A percentile compares a stretch with the other conserved stretches of the same genome.
Conservation (phyloP, 306 rosid species). For the Hylodesmum podocarpum region DNA sequence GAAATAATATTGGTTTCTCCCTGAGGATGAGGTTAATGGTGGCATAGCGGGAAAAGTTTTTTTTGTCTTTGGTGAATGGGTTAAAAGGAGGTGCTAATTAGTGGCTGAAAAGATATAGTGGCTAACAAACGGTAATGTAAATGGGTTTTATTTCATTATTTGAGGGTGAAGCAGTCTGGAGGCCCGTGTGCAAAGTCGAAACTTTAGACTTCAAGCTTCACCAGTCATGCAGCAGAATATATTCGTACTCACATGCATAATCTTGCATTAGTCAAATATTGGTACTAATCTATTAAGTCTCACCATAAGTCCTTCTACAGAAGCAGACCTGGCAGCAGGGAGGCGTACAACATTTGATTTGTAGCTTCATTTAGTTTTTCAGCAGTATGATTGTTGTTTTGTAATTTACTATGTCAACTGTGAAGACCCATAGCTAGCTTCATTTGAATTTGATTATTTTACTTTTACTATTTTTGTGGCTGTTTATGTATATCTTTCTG, state of each 20-base stretch:
- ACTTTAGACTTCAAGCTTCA: neutral
- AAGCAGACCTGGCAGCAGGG: neutral
- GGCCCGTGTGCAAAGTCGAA: neutral
- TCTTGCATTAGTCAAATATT: neutral
- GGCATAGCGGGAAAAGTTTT: neutral
- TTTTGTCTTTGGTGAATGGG: too few species aligned
- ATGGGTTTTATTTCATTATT: neutral
- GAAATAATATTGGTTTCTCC: neutral
- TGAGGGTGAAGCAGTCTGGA: neutral
- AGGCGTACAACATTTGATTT: neutral
- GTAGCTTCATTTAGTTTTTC: neutral
- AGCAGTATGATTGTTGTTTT: neutral
- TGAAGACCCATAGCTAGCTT: neutral
- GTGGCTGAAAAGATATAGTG: neutral
- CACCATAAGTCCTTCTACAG: neutral
- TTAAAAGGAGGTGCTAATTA: neutral
- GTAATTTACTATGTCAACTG: neutral
- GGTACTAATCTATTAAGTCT: neutral
- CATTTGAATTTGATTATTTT: constrained; percentile 8
- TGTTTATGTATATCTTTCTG: constrained; percentile 3
- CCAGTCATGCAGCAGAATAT: neutral
- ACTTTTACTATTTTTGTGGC: neutral
- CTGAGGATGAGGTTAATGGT: neutral
- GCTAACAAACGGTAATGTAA: neutral
- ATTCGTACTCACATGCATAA: neutral